These are phyloP conservation scores for Fagopyrum tataricum DNA, from an alignment of 148 eudicot genomes.

Conservation along the genomic window DNA sequence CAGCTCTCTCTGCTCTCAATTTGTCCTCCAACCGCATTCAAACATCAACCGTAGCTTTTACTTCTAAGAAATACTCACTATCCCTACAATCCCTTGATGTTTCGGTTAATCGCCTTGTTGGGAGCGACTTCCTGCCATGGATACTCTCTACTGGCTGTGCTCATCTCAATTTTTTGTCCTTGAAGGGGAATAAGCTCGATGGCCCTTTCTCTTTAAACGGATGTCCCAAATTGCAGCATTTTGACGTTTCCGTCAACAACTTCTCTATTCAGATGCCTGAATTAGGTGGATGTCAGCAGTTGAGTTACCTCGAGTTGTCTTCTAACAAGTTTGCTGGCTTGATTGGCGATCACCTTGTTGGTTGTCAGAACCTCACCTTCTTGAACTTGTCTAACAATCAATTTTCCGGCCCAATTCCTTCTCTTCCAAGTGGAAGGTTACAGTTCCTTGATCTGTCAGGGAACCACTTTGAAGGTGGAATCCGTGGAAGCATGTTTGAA, in stretches of 20 bases:
- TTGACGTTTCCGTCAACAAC: slow-evolving; percentile 68
- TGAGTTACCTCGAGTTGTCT: slow-evolving; percentile 60
- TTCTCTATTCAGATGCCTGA: slow-evolving; percentile 42
- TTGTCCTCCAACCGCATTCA: slow-evolving; percentile 54
- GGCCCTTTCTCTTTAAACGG: slow-evolving; percentile 37
- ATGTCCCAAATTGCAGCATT: slow-evolving; percentile 36
- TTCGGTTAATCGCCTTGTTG: slow-evolving; percentile 47
- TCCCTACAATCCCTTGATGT: slow-evolving; percentile 43
- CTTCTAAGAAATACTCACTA: slow-evolving; percentile 15
- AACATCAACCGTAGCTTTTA: slow-evolving; percentile 4
- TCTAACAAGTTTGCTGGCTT: slow-evolving; percentile 55
- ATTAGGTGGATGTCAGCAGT: slow-evolving; percentile 30
- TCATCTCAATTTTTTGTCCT: slow-evolving; percentile 29
- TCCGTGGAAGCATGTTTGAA: slow-evolving; percentile 14
- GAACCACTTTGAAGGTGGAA: slow-evolving; percentile 2
- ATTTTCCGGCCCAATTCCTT: slow-evolving; percentile 11
- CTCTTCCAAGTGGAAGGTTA: slow-evolving; percentile 10
- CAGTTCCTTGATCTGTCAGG: slow-evolving; percentile 9
- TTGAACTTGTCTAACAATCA: slow-evolving; percentile 28
- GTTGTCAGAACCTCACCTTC: slow-evolving; percentile 37
- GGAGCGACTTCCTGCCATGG: slow-evolving; percentile 43
- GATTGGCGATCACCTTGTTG: slow-evolving; percentile 21
- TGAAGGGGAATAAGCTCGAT: slow-evolving; percentile 49
- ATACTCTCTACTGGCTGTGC: slow-evolving; percentile 37
- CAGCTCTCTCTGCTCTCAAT: slow-evolving; percentile 36